Base-by-base conservation (phyloP, 352 stramenopile genomes). In the Globisporangium takayamanum region DNA sequence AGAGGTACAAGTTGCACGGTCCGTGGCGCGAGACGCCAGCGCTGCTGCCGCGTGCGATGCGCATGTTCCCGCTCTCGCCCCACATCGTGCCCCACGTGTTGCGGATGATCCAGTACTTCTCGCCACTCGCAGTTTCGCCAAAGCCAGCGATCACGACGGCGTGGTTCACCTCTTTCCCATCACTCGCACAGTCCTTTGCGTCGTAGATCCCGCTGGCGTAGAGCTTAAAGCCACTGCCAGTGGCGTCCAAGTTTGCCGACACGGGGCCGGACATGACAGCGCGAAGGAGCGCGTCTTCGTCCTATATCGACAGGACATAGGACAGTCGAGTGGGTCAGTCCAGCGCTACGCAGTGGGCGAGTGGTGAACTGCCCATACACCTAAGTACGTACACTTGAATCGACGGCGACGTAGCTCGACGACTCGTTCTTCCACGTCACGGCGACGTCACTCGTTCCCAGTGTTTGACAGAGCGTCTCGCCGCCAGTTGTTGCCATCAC, bases 1-100 rank as follows among this genome's bases (percentile, higher is more conserved):
- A 90, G 10, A 85, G 42, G 48, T 90, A 89, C 37, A 92, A 53
- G 37, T 92, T 92, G 56, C 83, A 92, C 3, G 83, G 83, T 0
- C 83, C 83, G 14, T 82, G 68, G 2, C 50, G 30, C 15, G 37
- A 71, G 0, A 55, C 55, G 36, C 18, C 28, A 5, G 28, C 16
- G 18, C 44, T 3, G 33, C 20, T 33, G 5, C 78, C 78, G 1
- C 84, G 80, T 1, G 69, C 68, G 37, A 94, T 87, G 49, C 82
- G 82, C 72, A 94, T 92, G 62, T 90, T 84, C 49, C 84, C 84
- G 44, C 84, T 70, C 56, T 92, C 82, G 54, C 84, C 85, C 88
- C 87, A 96, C 81, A 95, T 94, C 1, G 81, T 84, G 0, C 88
- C 87, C 88, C 88, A 97, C 12, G 81, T 94, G 66, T 97, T 97